Conservation (phyloP, 2,329 filamentous ascomycete species). For the Achaetomium macrosporum region DNA sequence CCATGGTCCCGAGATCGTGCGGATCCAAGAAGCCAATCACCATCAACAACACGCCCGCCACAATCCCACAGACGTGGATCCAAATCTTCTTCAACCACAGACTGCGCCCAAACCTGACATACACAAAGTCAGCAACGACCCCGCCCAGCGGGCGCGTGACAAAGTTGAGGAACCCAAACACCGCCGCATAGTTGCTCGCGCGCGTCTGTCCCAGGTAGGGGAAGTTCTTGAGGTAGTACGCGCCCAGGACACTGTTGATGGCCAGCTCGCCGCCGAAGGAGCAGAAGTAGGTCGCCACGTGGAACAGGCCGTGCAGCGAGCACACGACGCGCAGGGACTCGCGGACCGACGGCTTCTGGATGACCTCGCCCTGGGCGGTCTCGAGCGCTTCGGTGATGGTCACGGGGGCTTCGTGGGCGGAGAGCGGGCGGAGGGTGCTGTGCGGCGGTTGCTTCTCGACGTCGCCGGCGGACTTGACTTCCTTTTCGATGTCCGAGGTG, state of each 20-base stretch:
- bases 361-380: constrained; percentile 35
- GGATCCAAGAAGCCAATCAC: constrained; percentile 60
- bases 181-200: constrained; percentile 58
- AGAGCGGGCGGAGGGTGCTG: no score
- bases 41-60: constrained; percentile 55
- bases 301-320: constrained; percentile 50
- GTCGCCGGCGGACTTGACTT: no score
- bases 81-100: constrained; percentile 49
- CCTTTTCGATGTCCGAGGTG: not conserved
- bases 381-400: constrained; percentile 30
- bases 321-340: constrained; percentile 42
- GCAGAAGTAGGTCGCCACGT: constrained; percentile 53
- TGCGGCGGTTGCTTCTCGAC: no score
- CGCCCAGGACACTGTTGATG: constrained; percentile 54
- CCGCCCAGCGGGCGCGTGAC: constrained; percentile 62
- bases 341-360: constrained; percentile 50
- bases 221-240: constrained; percentile 57
- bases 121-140: constrained; percentile 46
- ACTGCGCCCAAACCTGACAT: constrained; percentile 31
- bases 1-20: constrained; percentile 52
- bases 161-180: constrained; percentile 71
- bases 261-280: constrained; percentile 59
- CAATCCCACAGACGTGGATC: constrained; percentile 55
- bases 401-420: no score
- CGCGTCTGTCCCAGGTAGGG: constrained; percentile 50